These are phyloP conservation scores for Pseudozyma flocculosa DNA, from an alignment of 1,284 basidiomycete genomes.

Conservation along the genomic window DNA sequence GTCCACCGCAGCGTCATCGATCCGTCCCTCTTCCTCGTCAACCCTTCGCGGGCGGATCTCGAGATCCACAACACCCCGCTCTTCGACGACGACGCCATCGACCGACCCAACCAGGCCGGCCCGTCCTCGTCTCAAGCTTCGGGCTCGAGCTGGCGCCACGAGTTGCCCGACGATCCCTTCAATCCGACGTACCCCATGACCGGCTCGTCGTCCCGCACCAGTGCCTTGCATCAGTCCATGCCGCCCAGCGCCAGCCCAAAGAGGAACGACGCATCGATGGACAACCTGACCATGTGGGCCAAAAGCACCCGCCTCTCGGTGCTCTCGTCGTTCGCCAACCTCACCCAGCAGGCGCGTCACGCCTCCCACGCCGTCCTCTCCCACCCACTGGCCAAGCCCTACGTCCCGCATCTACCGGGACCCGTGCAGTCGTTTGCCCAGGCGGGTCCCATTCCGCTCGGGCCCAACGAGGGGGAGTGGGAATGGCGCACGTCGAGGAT, in stretches of 20 bases:
- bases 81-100: conserved; percentile 58
- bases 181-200: conserved; percentile 5
- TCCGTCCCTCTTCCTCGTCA: conserved; percentile 81
- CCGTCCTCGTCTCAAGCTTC: not conserved
- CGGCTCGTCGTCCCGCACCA: conserved; percentile 2
- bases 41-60: conserved; percentile 84
- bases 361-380: conserved; percentile 43
- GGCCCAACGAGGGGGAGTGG: conserved; percentile 45
- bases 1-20: conserved; percentile 76
- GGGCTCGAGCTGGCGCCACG: conserved; percentile 12
- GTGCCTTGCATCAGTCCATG: conserved; percentile 29
- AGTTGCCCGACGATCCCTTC: conserved; percentile 34
- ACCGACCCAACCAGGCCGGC: conserved; percentile 5
- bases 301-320: conserved; percentile 50
- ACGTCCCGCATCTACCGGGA: conserved; percentile 35
- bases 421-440: conserved; percentile 47
- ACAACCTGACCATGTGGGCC: conserved; percentile 45
- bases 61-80: conserved; percentile 69
- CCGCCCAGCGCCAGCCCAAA: conserved; percentile 5
- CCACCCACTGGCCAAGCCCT: conserved; percentile 42
- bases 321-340: conserved; percentile 46
- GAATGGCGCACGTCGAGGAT: conserved; percentile 34
- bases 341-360: conserved; percentile 50
- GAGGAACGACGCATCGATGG: conserved; percentile 25
- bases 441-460: conserved; percentile 47